These are phyloP conservation scores for Chlorophyllum brunneum DNA, from an alignment of 768 basidiomycete species.

Conservation along the genomic window DNA sequence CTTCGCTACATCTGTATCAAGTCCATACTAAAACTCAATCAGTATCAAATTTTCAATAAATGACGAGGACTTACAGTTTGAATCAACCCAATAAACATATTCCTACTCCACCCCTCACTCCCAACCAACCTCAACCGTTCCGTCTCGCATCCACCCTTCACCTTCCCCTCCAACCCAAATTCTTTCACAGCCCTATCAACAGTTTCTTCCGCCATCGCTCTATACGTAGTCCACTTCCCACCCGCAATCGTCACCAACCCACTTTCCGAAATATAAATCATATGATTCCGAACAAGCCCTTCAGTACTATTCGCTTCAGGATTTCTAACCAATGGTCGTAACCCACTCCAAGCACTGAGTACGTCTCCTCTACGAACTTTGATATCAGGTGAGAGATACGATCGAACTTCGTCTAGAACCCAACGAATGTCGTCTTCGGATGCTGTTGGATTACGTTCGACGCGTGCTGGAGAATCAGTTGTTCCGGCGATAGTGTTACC, in stretches of 20 bases:
- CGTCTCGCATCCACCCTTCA: constrained; percentile 68
- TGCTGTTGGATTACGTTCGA: constrained; percentile 73
- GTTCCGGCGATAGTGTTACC: constrained; percentile 97
- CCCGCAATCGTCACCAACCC: constrained; percentile 93
- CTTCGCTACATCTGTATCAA: constrained; percentile 89
- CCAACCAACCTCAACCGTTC: constrained; percentile 81
- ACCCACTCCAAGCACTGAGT: constrained; percentile 90
- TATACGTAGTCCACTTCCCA: constrained; percentile 99
- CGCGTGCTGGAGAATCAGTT: constrained; percentile 78
- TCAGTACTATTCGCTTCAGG: constrained; percentile 68
- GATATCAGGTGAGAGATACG: constrained; percentile 90
- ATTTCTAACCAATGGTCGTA: constrained; percentile 87
- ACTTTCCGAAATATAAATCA: constrained; percentile 77
- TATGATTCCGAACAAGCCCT: constrained; percentile 88
- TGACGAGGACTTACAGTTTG: constrained; percentile 55
- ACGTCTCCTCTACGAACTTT: constrained; percentile 93
- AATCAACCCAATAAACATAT: constrained; percentile 96
- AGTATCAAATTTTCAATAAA: constrained; percentile 21
- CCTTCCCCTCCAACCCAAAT: constrained; percentile 59
- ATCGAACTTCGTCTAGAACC: constrained; percentile 90
- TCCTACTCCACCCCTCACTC: constrained; percentile 89
- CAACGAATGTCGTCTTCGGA: constrained; percentile 94
- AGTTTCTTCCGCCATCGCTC: constrained; percentile 94
- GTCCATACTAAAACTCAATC: constrained; percentile 58
- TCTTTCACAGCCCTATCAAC: constrained; percentile 82